Evolutionary conservation across 331 rosid species (phyloP), one percentile per base, ranked within the genome.

Genomic region (Malus hybrid): DNA sequence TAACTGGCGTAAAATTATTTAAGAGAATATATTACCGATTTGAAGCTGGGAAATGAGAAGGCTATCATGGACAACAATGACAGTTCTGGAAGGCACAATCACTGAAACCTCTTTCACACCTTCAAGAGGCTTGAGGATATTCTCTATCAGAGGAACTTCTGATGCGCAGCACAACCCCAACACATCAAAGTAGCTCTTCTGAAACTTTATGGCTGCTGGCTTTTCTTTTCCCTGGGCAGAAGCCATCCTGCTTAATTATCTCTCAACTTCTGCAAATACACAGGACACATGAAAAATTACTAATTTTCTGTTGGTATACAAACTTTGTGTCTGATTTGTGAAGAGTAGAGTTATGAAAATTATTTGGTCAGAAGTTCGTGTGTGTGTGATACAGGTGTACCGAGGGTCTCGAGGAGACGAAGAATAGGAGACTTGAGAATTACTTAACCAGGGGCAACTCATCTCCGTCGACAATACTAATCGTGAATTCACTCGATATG

Each of bases 111-210:
- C 87, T 56, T 87, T 89, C 66, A 95, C 77, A 0, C 99, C 99
- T 5, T 85, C 81, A 0, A 92, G 88, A 16, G 86, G 89, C 61
- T 83, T 90, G 16, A 95, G 79, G 16, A 90, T 89, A 72, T 90
- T 90, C 56, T 92, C 91, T 4, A 95, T 81, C 32, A 92, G 12
- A 0, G 96, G 92, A 2, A 92, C 88, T 75, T 95, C 99, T 0
- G 99, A 95, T 0, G 99, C 83, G 32, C 99, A 95, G 32, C 99
- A 95, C 39, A 95, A 27, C 2, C 99, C 99, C 80, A 92, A 10
- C 42, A 95, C 99, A 67, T 95, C 99, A 61, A 92, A 92, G 71
- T 95, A 90, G 79, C 93, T 95, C 66, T 84, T 92, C 80, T 90
- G 90, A 71, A 87, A 20, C 73, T 76, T 88, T 71, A 81, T 89